These are phyloP conservation scores for Macrophomina tecta DNA, from an alignment of 2,329 filamentous ascomycete species.

Conservation along the genomic window DNA sequence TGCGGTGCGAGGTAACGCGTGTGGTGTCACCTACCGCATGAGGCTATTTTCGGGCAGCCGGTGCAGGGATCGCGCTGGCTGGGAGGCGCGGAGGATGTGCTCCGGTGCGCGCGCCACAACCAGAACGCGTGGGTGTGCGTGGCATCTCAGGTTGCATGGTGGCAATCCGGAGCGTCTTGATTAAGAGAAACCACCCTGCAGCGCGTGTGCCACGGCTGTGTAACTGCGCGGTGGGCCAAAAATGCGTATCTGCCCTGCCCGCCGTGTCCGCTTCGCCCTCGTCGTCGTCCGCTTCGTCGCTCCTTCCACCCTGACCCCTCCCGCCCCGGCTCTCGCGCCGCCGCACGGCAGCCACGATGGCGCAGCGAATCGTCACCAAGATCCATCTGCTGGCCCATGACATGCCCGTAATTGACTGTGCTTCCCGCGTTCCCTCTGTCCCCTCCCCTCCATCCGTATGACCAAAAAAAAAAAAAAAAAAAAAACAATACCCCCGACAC, in stretches of 20 bases:
- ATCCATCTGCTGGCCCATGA: conserved; percentile 18
- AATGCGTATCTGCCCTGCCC: conserved; percentile 7
- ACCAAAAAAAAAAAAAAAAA: too few relatives aligned
- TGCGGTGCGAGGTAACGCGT: background rate
- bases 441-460: background rate
- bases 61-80: background rate
- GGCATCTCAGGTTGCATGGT: background rate
- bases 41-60: background rate
- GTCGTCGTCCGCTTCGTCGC: background rate
- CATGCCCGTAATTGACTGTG: conserved; percentile 18
- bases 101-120: background rate
- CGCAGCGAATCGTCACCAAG: conserved; percentile 6
- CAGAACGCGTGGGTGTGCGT: background rate
- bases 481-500: too few relatives aligned
- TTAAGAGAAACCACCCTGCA: conserved; percentile 9
- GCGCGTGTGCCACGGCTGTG: conserved; percentile 12
- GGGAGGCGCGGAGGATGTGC: background rate
- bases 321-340: background rate
- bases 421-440: conserved; percentile 1
- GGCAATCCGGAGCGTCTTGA: conserved; percentile 7
- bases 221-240: background rate
- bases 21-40: background rate
- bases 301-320: background rate
- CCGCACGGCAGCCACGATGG: background rate
- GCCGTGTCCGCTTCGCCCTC: background rate